Base-by-base conservation (phyloP, 1,284 basidiomycete genomes). In the Moniliophthora roreri region DNA sequence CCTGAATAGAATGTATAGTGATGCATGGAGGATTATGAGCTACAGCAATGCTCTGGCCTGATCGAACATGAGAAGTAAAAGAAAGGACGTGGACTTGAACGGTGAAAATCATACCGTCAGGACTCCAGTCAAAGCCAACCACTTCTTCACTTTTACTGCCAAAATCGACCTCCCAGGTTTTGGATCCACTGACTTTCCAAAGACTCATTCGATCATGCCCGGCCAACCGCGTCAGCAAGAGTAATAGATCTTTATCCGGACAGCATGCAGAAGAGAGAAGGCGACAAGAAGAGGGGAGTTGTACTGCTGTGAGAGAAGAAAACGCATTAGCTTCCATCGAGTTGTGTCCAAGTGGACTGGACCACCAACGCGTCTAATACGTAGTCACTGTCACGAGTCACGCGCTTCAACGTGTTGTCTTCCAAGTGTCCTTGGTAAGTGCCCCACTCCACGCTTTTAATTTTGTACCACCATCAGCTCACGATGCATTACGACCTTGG, bases 231-330 rank as follows among this genome's bases (percentile, higher is more conserved):
- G 83, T 83, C 41, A 91, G 72, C 8, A 91, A 71, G 16, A 85
- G 72, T 9, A 91, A 71, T 26, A 92, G 73, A 68, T 93, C 90
- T 68, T 92, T 92, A 71, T 91, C 90, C 15, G 89, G 90, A 66
- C 90, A 91, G 63, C 90, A 92, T 50, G 90, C 81, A 16, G 82
- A 78, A 9, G 70, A 54, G 20, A 89, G 68, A 21, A 91, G 62
- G 39, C 84, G 80, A 48, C 78, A 80, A 36, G 79, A 70, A 9
- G 78, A 70, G 5, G 85, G 79, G 10, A 89, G 68, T 24, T 75
- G 77, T 34, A 87, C 66, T 35, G 71, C 75, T n/a, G 83, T 81
- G 48, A 90, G 73, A 45, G 80, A 76, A 35, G 78, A 70, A 60
- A 85, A 85, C 2, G 79, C 71, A 51, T 75, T 78, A 20, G 65